A percentile compares a stretch with the other conserved stretches of the same genome.
Conservation (phyloP, 345 rosid genomes). For the Theobroma cacao region DNA sequence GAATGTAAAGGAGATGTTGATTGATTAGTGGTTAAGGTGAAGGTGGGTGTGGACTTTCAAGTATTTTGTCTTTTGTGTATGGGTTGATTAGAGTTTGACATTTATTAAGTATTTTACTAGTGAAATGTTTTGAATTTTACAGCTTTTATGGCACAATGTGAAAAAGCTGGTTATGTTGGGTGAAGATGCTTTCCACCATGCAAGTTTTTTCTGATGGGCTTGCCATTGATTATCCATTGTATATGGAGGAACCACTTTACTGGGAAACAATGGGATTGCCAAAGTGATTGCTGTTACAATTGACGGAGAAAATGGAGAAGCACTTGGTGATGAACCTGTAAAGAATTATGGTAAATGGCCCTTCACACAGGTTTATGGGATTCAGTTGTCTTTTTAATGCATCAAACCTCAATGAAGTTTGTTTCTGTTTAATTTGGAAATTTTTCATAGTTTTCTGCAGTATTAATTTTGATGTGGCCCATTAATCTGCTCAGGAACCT, state of each 20-base stretch:
- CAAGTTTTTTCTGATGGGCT: constrained; percentile 45
- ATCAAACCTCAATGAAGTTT: not conserved
- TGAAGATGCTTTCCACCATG: constrained; percentile 58
- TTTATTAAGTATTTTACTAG: not conserved
- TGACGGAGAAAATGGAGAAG: constrained; percentile 53
- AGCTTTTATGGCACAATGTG: constrained; percentile 52
- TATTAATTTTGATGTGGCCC: not conserved
- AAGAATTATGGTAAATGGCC: constrained; percentile 88
- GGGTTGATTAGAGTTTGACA: not conserved
- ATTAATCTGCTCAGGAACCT: constrained; percentile 47
- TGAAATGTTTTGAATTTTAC: constrained; percentile 29
- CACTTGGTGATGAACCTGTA: constrained; percentile 45
- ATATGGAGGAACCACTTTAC: constrained; percentile 60
- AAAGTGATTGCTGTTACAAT: constrained; percentile 62
- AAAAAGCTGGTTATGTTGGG: constrained; percentile 60
- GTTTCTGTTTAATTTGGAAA: not conserved
- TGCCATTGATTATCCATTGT: constrained; percentile 48
- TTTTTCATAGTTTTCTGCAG: constrained; percentile 2
- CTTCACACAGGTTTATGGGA: constrained; percentile 57
- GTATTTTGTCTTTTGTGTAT: not conserved
- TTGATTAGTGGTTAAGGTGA: not conserved
- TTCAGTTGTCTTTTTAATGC: constrained; percentile 44
- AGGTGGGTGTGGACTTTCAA: not conserved
- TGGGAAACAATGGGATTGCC: constrained; percentile 73
- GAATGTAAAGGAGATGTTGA: not conserved